These are phyloP conservation scores for Citrus inodora DNA, from an alignment of 345 rosid species.

Conservation along the genomic window DNA sequence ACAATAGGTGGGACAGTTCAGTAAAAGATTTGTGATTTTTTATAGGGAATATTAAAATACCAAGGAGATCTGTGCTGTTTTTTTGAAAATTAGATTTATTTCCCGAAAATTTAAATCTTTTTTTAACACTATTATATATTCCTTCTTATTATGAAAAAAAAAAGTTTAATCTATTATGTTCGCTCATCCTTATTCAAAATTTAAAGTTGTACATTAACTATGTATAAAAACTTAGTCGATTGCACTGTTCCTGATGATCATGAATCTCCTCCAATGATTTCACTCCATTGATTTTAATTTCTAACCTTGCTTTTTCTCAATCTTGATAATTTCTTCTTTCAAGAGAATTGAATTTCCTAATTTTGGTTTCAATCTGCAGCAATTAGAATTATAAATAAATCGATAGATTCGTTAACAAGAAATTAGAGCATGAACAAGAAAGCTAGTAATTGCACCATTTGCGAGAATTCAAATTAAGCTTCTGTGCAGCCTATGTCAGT, in stretches of 20 bases:
- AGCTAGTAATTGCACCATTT: conserved; percentile 57
- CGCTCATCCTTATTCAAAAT: background rate
- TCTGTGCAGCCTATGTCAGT: conserved; percentile 73
- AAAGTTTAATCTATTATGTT: background rate
- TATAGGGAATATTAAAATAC: too few relatives aligned
- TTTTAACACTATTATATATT: too few relatives aligned
- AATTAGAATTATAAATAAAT: background rate
- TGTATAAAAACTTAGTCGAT: background rate
- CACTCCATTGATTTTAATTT: background rate
- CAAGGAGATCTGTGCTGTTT: too few relatives aligned
- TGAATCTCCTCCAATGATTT: background rate
- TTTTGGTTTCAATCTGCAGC: background rate
- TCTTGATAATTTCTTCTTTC: background rate
- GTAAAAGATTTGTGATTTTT: too few relatives aligned
- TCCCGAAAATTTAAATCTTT: too few relatives aligned
- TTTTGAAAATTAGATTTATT: too few relatives aligned
- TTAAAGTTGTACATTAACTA: too few relatives aligned
- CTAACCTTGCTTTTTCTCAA: background rate
- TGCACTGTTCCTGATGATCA: background rate
- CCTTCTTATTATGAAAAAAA: too few relatives aligned
- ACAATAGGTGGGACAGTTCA: too few relatives aligned
- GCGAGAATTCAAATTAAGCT: conserved; percentile 73
- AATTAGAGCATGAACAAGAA: conserved; percentile 43
- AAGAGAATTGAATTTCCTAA: background rate
- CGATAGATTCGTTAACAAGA: background rate